These are phyloP conservation scores for Boletellus ananas DNA, from an alignment of 768 basidiomycete species.

Conservation along the genomic window DNA sequence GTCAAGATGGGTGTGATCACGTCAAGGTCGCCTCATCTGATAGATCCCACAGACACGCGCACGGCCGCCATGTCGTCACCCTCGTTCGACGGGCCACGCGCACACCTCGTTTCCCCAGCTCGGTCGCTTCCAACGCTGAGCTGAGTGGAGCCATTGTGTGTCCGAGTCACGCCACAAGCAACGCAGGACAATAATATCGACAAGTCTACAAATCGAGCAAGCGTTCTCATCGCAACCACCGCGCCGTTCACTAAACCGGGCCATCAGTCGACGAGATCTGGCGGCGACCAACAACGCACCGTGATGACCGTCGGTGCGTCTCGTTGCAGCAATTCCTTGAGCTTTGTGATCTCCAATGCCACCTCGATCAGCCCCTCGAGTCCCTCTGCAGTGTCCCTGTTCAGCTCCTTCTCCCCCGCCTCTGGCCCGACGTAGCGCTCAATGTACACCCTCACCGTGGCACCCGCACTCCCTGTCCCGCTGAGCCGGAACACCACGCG, in stretches of 20 bases:
- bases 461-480: conserved; percentile 94
- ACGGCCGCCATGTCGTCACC: no score
- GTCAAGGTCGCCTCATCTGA: no score
- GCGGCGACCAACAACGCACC: conserved; percentile 39
- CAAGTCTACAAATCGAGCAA: neutral
- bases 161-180: no score
- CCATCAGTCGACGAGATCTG: conserved; percentile 1
- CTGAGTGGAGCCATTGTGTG: no score
- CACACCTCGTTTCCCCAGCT: no score
- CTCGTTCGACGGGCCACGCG: no score
- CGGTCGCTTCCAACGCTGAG: no score
- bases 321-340: conserved; percentile 81
- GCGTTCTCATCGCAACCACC: neutral
- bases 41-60: no score
- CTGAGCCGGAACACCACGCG: conserved; percentile 94
- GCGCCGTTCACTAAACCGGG: conserved; percentile 13
- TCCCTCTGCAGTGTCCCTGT: conserved; percentile 80
- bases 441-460: conserved; percentile 94
- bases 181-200: neutral
- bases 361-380: conserved; percentile 95
- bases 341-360: conserved; percentile 77
- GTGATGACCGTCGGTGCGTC: conserved; percentile 97
- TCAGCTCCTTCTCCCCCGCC: conserved; percentile 65
- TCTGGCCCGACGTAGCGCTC: conserved; percentile 82
- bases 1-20: no score